Conservation (phyloP, 2,329 filamentous ascomycete genomes). For the Fusarium sp. region DNA sequence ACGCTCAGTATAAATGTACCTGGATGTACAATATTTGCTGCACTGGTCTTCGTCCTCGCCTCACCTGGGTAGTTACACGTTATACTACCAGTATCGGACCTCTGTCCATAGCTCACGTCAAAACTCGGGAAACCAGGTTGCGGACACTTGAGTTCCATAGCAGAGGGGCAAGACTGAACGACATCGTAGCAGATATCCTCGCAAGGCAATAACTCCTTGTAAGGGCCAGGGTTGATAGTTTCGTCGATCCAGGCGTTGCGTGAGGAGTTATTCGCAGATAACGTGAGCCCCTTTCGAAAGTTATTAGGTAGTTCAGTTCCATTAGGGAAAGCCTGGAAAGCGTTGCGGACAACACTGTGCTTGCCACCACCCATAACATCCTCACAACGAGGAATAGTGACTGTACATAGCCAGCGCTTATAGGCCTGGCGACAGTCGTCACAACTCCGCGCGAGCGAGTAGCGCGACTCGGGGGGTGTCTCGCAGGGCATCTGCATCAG, state of each 20-base stretch:
- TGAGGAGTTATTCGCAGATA: slow-evolving; percentile 57
- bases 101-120: slow-evolving; percentile 51
- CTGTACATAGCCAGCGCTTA: slow-evolving; percentile 94
- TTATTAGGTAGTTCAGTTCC: slow-evolving; percentile 64
- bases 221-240: slow-evolving; percentile 81
- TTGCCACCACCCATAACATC: slow-evolving; percentile 73
- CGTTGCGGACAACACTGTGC: slow-evolving; percentile 70
- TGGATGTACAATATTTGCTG: slow-evolving; percentile 27
- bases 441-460: slow-evolving; percentile 84
- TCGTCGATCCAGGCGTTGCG: slow-evolving; percentile 80
- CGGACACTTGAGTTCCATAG: slow-evolving; percentile 82
- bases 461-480: slow-evolving; percentile 75
- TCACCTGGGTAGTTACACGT: slow-evolving; percentile 55
- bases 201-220: slow-evolving; percentile 92
- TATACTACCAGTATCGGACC: slow-evolving; percentile 42
- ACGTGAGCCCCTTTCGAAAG: slow-evolving; percentile 38
- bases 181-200: slow-evolving; percentile 88
- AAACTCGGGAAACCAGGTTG: slow-evolving; percentile 49
- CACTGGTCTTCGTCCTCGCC: slow-evolving; percentile 47
- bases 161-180: slow-evolving; percentile 84
- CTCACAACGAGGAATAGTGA: slow-evolving; percentile 90
- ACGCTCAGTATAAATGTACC: slow-evolving; percentile 24
- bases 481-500: slow-evolving; percentile 89
- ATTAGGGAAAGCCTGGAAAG: slow-evolving; percentile 76
- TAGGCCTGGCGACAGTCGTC: slow-evolving; percentile 81